Base-by-base conservation (phyloP, 2,329 filamentous ascomycete genomes). In the Teratosphaeriaceae sp. region DNA sequence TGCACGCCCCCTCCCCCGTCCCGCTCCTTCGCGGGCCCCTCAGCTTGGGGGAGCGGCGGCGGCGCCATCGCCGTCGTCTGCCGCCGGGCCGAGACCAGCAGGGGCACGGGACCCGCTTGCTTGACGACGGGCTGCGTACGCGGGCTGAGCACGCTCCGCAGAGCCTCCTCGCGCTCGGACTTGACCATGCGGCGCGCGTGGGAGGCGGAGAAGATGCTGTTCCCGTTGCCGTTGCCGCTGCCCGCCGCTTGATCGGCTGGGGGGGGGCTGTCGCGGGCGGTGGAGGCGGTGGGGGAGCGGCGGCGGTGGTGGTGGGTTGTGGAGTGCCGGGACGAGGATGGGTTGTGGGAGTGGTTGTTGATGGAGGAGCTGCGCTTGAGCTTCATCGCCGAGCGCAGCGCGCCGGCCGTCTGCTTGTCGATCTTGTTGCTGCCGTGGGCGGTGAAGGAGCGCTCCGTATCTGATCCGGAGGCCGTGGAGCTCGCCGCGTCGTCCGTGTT, bases 141-240 rank as follows among this genome's bases (percentile, higher is more conserved):
- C 21, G 82, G 81, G 51, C 78, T 80, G 38, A 84, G 64, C 12
- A 84, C 78, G 44, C 72, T 76, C 3, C 55, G 50, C 23, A 46
- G 35, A 11, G 50, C 70, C 15, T 76, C 73, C 38, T 70, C 68
- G 31, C 77, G 76, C 51, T 80, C 75, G 37, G 70, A 74, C 57
- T 75, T 79, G 29, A 80, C 76, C 78, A 85, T 83, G 12, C 82
- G 71, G 33, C 82, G 71, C 20, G 81, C 80, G 48, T 83, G 80
- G 42, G 75, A 73, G 19, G 80, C 78, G 1, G 78, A 82, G 61
- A 84, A 84, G 61, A 82, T 58, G 6, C 68, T 66, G 45, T 26
- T 30, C 76, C 51, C 27, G 13, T 35, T 27, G 12, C 20, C 26
- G 22, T 33, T 33, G n/a, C n/a, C n/a, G n/a, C 35, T 79, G n/a